These are phyloP conservation scores for Botryotinia convoluta DNA, from an alignment of 2,329 filamentous ascomycete genomes.

Conservation along the genomic window DNA sequence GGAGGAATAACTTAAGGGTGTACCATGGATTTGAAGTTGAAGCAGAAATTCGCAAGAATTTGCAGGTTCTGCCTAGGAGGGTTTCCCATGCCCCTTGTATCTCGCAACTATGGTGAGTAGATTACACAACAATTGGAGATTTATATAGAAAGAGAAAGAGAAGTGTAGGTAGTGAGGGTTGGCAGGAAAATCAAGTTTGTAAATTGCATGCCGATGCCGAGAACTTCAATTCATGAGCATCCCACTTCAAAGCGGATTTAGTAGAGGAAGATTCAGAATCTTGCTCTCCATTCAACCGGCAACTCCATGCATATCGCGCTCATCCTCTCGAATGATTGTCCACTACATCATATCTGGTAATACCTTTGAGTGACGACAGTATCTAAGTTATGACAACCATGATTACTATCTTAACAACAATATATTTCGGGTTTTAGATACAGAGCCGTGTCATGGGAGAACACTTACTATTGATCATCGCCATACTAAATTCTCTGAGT, in stretches of 20 bases:
- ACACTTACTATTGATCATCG: background rate
- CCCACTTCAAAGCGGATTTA: background rate
- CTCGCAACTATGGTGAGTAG: too few relatives aligned
- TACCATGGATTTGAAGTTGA: background rate
- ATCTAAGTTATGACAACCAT: background rate
- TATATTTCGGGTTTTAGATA: rapidly evolving
- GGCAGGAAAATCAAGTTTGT: background rate
- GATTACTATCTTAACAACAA: background rate
- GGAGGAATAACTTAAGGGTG: background rate
- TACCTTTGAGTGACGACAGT: background rate
- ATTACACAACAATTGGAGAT: background rate
- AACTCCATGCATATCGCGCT: background rate
- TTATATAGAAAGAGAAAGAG: too few relatives aligned
- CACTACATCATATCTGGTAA: background rate
- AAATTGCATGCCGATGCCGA: background rate
- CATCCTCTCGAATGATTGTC: background rate
- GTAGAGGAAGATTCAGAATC: background rate
- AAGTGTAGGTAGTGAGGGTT: rapidly evolving
- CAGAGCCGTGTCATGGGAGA: background rate
- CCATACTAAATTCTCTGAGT: background rate
- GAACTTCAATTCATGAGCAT: background rate
- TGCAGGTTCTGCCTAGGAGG: background rate
- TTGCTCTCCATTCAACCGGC: background rate
- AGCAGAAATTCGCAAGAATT: background rate
- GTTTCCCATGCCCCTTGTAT: background rate